Conservation (phyloP, 2,329 filamentous ascomycete genomes). For the Parascedosporium putredinis region DNA sequence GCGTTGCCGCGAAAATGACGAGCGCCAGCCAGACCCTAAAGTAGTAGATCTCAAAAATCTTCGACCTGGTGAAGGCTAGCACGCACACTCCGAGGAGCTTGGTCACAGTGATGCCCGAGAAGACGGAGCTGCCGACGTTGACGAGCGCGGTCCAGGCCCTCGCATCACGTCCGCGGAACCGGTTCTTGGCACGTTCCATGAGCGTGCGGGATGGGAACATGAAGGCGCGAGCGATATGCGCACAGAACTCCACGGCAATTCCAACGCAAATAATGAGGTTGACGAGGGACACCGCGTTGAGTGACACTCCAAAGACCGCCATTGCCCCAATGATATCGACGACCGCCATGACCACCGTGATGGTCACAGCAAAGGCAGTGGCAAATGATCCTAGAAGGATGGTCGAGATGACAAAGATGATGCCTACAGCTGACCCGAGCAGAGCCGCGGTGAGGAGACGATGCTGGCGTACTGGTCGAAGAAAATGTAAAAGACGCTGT, state of each 20-base stretch:
- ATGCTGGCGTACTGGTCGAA: constrained; percentile 95
- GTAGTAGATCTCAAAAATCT: constrained; percentile 99
- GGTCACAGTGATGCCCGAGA: constrained; percentile 91
- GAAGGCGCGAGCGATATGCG: constrained; percentile 90
- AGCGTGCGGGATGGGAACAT: constrained; percentile 80
- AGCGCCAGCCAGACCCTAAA: constrained; percentile 93
- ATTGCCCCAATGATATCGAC: constrained; percentile 92
- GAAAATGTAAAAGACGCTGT: constrained; percentile 97
- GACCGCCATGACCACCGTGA: constrained; percentile 87
- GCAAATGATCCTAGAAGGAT: constrained; percentile 72
- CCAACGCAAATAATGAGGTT: constrained; percentile 96
- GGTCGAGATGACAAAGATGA: constrained; percentile 74
- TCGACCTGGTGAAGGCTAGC: constrained; percentile 86
- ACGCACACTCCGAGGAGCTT: constrained; percentile 89
- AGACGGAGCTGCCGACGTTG: constrained; percentile 89
- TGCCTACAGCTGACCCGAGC: constrained; percentile 70
- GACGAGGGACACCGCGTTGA: constrained; percentile 91
- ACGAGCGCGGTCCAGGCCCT: constrained; percentile 87
- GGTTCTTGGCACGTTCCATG: constrained; percentile 68
- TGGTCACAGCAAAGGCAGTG: constrained; percentile 72
- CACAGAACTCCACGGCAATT: constrained; percentile 94
- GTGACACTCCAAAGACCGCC: constrained; percentile 76
- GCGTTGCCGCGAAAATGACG: constrained; percentile 77
- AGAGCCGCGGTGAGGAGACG: constrained; percentile 69
- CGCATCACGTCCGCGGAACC: constrained; percentile 72